phyloP scores from a whole-genome alignment of 352 stramenopile genomes.

The Globisporangium middletonii region DNA sequence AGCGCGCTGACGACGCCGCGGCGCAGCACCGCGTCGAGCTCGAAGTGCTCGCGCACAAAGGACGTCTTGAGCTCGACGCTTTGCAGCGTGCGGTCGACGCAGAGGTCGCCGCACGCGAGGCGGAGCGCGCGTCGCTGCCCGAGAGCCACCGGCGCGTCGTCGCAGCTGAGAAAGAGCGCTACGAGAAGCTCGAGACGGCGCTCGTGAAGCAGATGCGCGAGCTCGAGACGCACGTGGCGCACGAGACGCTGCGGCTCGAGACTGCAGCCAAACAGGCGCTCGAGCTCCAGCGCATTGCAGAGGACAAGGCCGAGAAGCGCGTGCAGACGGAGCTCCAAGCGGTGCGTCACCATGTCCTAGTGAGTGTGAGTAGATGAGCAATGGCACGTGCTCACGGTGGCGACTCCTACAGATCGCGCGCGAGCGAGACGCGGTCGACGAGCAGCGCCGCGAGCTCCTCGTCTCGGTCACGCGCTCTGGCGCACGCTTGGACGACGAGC shows the following conservation, averaged over 20 bases:
- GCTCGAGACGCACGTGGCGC: conserved; percentile 36
- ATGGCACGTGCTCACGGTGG: too few species aligned
- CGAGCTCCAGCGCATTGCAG: conserved; percentile 27
- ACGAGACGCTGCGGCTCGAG: conserved; percentile 36
- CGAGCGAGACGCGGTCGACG: conserved; percentile 66
- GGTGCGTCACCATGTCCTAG: conserved; percentile 14
- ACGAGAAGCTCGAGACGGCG: conserved; percentile 52
- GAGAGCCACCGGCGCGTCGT: conserved; percentile 50
- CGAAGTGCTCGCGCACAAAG: conserved; percentile 56
- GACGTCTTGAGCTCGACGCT: conserved; percentile 41
- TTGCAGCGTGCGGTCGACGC: conserved; percentile 22
- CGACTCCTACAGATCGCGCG: conserved; percentile 33
- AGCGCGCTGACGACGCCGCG: conserved; percentile 39
- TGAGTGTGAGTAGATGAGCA: not conserved
- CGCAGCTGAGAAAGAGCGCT: conserved; percentile 55
- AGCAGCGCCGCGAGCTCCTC: conserved; percentile 63
- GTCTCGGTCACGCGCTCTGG: conserved; percentile 41
- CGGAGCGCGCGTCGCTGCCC: conserved; percentile 50
- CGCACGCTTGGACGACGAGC: conserved; percentile 61
- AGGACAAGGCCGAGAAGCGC: conserved; percentile 55
- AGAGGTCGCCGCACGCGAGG: conserved; percentile 31
- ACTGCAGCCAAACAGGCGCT: conserved; percentile 29
- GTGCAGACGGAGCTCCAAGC: conserved; percentile 54
- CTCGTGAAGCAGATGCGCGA: conserved; percentile 44
- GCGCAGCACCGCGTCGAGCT: conserved; percentile 42